Evolutionary conservation across 2,329 filamentous ascomycete species (phyloP), one percentile per base, ranked within the genome.

Genomic region (Penicillium fuscoglaucum): DNA sequence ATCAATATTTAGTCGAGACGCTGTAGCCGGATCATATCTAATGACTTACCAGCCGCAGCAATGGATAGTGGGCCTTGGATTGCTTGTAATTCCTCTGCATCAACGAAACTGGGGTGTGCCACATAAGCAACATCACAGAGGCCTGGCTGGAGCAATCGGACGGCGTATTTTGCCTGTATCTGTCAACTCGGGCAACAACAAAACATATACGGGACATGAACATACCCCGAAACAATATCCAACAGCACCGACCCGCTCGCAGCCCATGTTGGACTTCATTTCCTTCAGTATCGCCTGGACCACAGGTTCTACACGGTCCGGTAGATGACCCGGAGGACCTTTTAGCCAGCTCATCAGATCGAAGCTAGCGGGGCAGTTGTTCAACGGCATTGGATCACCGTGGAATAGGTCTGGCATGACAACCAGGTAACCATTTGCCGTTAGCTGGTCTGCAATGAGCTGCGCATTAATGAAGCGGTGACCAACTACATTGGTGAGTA

Each of bases 71-170:
- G 87, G 0, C 83, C 85, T 8, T 78, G 80, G 67, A 90, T 87
- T 41, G 80, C 83, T 15, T 77, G 76, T 52, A 90, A 79, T 74
- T 90, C 88, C 0, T 83, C 82, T 57, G 83, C 78, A 0, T 84
- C 79, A 13, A 93, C 86, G 61, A 91, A 91, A 47, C 84, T 87
- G 0, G 90, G 90, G 73, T 93, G 90, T 1, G 89, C 90, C 15
- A 86, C 73, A 73, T 82, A 92, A 39, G 87, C 89, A 46, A 83
- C 88, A 57, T 89, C 80, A 58, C 84, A 84, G 55, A 79, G 70
- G 35, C 76, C 81, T 57, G 82, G 81, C 74, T 79, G 65, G 63
- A 85, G 83, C 76, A 87, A 86, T 31, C 90, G 84, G 44, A 84
- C 80, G n/a, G 89, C 84, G 71, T 89, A 91, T 82, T 87, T 72